phyloP scores from a whole-genome alignment of 1,284 basidiomycete species.

The Takashimella koratensis region DNA sequence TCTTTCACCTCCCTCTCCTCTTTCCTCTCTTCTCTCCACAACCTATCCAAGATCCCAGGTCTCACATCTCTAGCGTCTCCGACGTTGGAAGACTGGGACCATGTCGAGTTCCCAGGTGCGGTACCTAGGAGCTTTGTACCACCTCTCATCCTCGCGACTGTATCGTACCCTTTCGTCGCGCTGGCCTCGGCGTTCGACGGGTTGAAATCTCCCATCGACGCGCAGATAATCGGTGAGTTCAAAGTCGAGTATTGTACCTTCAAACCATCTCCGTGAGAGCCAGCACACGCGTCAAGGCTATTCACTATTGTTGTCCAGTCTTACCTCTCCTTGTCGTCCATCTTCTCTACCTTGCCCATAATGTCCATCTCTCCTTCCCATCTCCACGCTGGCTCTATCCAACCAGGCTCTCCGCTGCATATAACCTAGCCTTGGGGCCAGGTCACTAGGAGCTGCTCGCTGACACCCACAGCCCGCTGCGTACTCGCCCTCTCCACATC shows the following conservation, averaged over 20 bases:
- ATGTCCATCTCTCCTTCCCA: background rate
- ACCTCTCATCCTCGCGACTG: constrained; percentile 48
- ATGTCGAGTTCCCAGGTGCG: constrained; percentile 80
- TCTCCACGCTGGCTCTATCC: background rate
- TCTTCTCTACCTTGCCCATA: too few relatives aligned
- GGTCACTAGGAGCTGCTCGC: too few relatives aligned
- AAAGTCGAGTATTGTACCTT: too few relatives aligned
- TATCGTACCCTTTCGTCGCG: constrained; percentile 27
- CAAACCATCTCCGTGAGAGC: too few relatives aligned
- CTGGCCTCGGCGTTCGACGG: background rate
- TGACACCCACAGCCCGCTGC: constrained; percentile 75
- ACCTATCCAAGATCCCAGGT: background rate
- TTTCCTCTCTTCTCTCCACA: background rate
- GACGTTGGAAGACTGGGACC: constrained; percentile 67
- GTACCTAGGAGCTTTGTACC: constrained; percentile 81
- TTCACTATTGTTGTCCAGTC: too few relatives aligned
- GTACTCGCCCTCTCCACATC: constrained; percentile 66
- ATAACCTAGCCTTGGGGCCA: too few relatives aligned
- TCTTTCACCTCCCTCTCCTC: background rate
- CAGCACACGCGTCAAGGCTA: too few relatives aligned
- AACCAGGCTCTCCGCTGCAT: background rate
- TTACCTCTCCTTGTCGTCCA: too few relatives aligned
- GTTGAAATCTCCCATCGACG: constrained; percentile 46
- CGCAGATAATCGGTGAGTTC: constrained; percentile 62
- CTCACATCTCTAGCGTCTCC: constrained; percentile 1